Percentiles rank a stretch among this genome's conserved stretches.
These are phyloP conservation scores for Candolleomyces aberdarensis DNA, from an alignment of 768 basidiomycete species.

Conservation along the genomic window DNA sequence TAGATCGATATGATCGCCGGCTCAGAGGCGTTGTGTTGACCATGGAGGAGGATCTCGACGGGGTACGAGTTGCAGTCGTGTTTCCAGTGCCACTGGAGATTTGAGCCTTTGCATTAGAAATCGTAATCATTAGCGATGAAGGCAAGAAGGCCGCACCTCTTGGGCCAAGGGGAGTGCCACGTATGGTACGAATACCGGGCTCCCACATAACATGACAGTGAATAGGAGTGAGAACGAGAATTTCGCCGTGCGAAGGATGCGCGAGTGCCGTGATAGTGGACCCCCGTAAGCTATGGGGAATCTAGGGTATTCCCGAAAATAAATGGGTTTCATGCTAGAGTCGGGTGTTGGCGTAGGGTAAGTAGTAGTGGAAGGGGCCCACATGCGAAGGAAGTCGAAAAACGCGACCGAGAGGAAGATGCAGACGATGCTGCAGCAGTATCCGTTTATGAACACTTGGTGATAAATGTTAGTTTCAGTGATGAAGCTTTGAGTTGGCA, in stretches of 20 bases:
- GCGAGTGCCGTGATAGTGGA: no score
- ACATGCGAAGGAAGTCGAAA: neutral
- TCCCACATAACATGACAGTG: neutral
- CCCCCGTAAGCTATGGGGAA: no score
- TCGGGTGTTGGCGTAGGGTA: no score
- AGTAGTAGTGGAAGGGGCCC: neutral
- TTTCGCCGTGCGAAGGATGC: neutral
- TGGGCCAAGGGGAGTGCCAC: neutral
- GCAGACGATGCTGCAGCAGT: neutral
- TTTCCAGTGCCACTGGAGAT: neutral
- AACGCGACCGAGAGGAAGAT: neutral
- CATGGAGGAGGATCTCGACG: neutral
- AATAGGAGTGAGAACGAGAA: neutral
- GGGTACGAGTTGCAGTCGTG: neutral
- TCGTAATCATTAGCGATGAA: neutral
- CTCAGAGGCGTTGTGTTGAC: neutral
- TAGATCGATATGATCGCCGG: neutral
- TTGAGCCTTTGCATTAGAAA: neutral
- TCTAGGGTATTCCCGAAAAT: no score
- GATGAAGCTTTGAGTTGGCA: neutral
- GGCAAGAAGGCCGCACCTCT: neutral
- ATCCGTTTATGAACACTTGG: neutral
- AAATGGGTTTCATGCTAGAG: neutral
- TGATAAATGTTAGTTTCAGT: neutral
- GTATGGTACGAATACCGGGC: neutral